phyloP scores from a whole-genome alignment of 805 yeast species.

The Zygotorulaspora florentina region DNA sequence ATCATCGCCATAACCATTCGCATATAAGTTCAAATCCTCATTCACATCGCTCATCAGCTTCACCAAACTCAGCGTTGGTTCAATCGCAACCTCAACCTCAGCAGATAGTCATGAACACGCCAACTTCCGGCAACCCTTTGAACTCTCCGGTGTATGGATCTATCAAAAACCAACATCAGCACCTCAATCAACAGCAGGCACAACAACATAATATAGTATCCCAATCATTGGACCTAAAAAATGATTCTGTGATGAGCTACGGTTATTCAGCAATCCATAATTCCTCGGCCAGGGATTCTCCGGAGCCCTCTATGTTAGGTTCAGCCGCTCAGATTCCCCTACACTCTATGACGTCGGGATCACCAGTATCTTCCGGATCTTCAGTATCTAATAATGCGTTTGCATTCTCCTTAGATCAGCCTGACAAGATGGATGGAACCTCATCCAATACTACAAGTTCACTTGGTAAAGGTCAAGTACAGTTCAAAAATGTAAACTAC shows the following conservation, averaged over 20 bases:
- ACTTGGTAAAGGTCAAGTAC: constrained; percentile 18
- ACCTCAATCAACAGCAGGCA: constrained; percentile 3
- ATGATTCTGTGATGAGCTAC: constrained; percentile 13
- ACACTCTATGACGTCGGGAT: neutral
- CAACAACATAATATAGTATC: neutral
- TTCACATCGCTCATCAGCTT: constrained; percentile 1
- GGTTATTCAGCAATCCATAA: constrained; percentile 13
- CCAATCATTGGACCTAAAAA: constrained; percentile 4
- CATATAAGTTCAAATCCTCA: neutral
- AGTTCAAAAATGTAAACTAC: constrained; percentile 26
- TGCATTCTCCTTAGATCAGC: constrained; percentile 20
- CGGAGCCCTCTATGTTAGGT: constrained; percentile 9
- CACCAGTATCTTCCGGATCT: constrained; percentile 10
- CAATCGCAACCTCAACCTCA: constrained; percentile 1
- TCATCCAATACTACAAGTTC: constrained; percentile 9
- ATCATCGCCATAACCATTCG: neutral
- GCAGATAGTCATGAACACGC: constrained; percentile 1
- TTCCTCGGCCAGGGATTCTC: constrained; percentile 2
- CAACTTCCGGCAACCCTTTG: constrained; percentile 8
- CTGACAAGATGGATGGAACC: constrained; percentile 13
- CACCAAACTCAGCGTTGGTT: constrained; percentile 1
- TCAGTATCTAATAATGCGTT: constrained; percentile 17
- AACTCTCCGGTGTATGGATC: constrained; percentile 17
- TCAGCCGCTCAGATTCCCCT: constrained; percentile 8
- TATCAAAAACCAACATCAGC: constrained; percentile 7